Evolutionary conservation across 345 rosid species (phyloP).

Genomic region (Chamaenerion angustifolium): DNA sequence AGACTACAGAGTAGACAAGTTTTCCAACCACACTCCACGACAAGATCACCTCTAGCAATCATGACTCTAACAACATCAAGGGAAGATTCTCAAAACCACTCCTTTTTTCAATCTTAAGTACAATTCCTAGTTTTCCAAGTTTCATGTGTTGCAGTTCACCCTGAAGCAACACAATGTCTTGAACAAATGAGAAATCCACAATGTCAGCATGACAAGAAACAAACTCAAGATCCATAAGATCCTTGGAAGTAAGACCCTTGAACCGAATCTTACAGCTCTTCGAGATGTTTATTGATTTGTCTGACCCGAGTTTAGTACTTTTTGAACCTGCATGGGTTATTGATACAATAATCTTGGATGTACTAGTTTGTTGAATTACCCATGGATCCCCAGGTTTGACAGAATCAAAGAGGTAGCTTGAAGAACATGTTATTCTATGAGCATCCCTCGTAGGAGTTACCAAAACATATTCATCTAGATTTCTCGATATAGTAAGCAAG

Average conservation of each 20-base stretch:
- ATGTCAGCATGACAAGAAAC: slow-evolving; percentile 56
- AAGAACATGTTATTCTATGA: slow-evolving; percentile 38
- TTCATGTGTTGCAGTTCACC: slow-evolving; percentile 40
- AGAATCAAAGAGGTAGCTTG: slow-evolving; percentile 46
- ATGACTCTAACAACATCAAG: slow-evolving; percentile 39
- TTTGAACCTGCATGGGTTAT: slow-evolving; percentile 44
- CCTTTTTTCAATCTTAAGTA: slow-evolving; percentile 50
- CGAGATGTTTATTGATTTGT: slow-evolving; percentile 57
- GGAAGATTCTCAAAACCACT: slow-evolving; percentile 43
- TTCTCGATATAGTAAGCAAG: slow-evolving; percentile 24
- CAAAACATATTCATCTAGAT: slow-evolving; percentile 20
- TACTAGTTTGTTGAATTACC: slow-evolving; percentile 44
- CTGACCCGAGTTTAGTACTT: slow-evolving; percentile 56
- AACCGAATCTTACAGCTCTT: slow-evolving; percentile 40
- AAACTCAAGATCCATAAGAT: slow-evolving; percentile 48
- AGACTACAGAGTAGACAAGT: slow-evolving; percentile 39
- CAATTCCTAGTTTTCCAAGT: slow-evolving; percentile 35
- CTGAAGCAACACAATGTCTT: slow-evolving; percentile 37
- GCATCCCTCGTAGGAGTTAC: slow-evolving; percentile 16
- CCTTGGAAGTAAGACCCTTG: slow-evolving; percentile 60
- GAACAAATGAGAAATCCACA: slow-evolving; percentile 50
- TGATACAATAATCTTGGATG: slow-evolving; percentile 43
- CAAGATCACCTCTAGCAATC: slow-evolving; percentile 75
- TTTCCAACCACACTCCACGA: slow-evolving; percentile 75
- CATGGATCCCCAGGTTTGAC: slow-evolving; percentile 50